These are phyloP conservation scores for Luffa acutangula DNA, from an alignment of 306 rosid species.

Conservation along the genomic window DNA sequence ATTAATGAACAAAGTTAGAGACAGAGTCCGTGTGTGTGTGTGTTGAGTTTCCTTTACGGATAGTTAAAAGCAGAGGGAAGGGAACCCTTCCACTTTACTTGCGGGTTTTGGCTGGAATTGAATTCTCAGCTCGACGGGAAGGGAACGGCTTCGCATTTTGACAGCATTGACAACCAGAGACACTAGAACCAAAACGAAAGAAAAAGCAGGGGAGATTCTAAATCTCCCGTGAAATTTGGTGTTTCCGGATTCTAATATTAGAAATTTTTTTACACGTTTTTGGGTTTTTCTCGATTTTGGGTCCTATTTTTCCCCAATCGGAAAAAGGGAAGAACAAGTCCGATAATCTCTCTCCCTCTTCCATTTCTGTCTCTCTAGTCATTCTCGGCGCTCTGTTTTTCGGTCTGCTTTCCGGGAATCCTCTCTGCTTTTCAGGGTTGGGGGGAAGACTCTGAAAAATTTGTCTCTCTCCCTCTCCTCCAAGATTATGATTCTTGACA, in stretches of 20 bases:
- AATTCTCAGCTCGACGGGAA: slow-evolving; percentile 13
- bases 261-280: slow-evolving; percentile 23
- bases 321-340: slow-evolving; percentile 8
- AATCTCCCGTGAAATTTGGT: slow-evolving; percentile 32
- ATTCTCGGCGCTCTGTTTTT: slow-evolving; percentile 1
- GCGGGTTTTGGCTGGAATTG: neutral
- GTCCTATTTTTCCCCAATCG: slow-evolving; percentile 19
- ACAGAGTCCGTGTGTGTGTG: neutral
- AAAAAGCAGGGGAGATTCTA: slow-evolving; percentile 8
- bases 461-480: slow-evolving; percentile 3
- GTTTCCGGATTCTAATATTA: slow-evolving; percentile 27
- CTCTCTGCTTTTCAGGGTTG: slow-evolving; percentile 46
- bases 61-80: slow-evolving; percentile 16
- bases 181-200: neutral
- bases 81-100: neutral
- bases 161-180: slow-evolving; percentile 25
- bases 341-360: slow-evolving; percentile 27
- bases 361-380: slow-evolving; percentile 17
- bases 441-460: slow-evolving; percentile 44
- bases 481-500: slow-evolving; percentile 30
- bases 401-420: slow-evolving; percentile 17
- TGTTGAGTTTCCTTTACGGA: slow-evolving; percentile 53
- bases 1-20: slow-evolving; percentile 18
- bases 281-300: slow-evolving; percentile 18
- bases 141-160: slow-evolving; percentile 5